Evolutionary conservation across 140 eudicot genomes (phyloP).

Genomic region (Cichorium intybus): DNA sequence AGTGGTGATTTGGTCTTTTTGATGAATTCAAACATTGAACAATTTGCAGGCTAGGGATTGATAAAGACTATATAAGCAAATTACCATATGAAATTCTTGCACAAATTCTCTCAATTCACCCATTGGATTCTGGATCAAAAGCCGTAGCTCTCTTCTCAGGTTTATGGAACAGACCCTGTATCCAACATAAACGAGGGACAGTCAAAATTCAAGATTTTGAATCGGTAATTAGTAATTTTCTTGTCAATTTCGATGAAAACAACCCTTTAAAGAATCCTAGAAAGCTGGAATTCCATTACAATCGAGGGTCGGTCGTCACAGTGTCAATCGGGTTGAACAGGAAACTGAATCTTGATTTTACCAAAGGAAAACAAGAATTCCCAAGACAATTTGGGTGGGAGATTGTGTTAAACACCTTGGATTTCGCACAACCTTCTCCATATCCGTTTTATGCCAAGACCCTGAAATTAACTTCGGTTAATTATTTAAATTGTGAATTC

Average conservation of each 20-base stretch:
- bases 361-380: conserved; percentile 24
- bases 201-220: conserved; percentile 9
- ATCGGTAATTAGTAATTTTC: background rate
- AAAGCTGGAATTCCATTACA: conserved; percentile 21
- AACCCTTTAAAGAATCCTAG: conserved; percentile 22
- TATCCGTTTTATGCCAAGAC: conserved; percentile 18
- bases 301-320: conserved; percentile 11
- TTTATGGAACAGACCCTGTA: conserved; percentile 14
- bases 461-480: conserved; percentile 28
- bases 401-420: conserved; percentile 23
- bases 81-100: conserved; percentile 22
- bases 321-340: conserved; percentile 24
- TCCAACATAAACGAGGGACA: conserved; percentile 5
- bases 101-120: conserved; percentile 20
- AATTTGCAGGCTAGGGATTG: conserved; percentile 11
- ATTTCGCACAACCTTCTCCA: conserved; percentile 20
- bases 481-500: conserved; percentile 12
- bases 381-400: conserved; percentile 32
- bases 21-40: background rate
- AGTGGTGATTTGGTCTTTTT: background rate
- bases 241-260: conserved; percentile 12
- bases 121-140: conserved; percentile 27
- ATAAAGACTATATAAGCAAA: conserved; percentile 16
- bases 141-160: conserved; percentile 19
- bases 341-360: conserved; percentile 28